phyloP scores from a whole-genome alignment of 345 rosid genomes.

The Mallotus nudiflorus region DNA sequence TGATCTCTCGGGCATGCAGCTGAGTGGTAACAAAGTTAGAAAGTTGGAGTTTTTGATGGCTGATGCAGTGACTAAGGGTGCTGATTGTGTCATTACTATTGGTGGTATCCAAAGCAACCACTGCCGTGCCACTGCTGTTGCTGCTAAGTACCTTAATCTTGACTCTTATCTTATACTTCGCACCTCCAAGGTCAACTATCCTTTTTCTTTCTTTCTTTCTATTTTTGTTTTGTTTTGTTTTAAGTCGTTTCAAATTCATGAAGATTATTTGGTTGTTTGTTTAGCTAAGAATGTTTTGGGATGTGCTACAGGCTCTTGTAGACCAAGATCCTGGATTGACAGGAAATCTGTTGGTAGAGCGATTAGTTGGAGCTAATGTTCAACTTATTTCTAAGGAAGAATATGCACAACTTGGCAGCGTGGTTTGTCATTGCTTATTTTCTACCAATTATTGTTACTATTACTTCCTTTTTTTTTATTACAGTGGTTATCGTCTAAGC shows the following conservation, averaged over 20 bases:
- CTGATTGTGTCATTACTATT: conserved; percentile 79
- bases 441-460: neutral
- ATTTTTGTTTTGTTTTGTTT: neutral
- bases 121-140: conserved; percentile 91
- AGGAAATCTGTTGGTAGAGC: conserved; percentile 85
- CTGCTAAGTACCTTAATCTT: conserved; percentile 81
- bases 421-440: conserved; percentile 50
- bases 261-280: neutral
- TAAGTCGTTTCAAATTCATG: neutral
- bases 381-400: conserved; percentile 89
- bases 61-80: conserved; percentile 74
- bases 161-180: conserved; percentile 69
- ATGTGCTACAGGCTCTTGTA: conserved; percentile 58
- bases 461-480: too few relatives aligned
- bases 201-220: neutral
- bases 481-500: too few relatives aligned
- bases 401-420: conserved; percentile 75
- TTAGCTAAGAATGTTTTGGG: neutral
- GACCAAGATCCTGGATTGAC: conserved; percentile 87
- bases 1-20: conserved; percentile 83
- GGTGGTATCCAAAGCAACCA: conserved; percentile 97
- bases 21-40: conserved; percentile 91
- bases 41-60: conserved; percentile 88
- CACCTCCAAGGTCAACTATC: conserved; percentile 66
- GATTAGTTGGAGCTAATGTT: conserved; percentile 83